Evolutionary conservation across 129 eudicot species (phyloP), one percentile per base, ranked within the genome.

Genomic region (Oenanthe sinensis): DNA sequence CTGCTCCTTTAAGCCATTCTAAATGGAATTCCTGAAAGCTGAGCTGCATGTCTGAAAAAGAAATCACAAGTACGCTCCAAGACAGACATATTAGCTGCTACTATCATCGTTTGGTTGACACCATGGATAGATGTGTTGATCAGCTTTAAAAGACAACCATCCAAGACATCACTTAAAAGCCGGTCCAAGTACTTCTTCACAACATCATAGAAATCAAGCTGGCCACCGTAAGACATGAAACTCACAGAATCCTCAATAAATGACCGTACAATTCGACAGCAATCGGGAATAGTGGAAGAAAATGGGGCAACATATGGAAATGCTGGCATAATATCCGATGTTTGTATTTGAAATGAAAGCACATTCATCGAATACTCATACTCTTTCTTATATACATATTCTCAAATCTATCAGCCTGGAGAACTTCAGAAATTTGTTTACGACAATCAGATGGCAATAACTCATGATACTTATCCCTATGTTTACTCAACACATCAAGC

Each of bases 281-380:
- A 95, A 84, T 95, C 98, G 24, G 98, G 98, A 39, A 95, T 97
- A 0, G 92, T 95, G 44, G 94, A 87, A 4, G 98, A 95, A 82
- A 95, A 95, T 20, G 98, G 98, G 5, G 98, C 97, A 62, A 95
- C 87, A 84, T 87, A 95, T n/a, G 98, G 97, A 82, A 95, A 95
- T 12, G 97, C 97, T 1, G 98, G 98, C 78, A 85, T 75, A 30
- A 90, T 90, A 77, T 91, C 94, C 4, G 97, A 95, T 4, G 92
- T 91, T 80, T 95, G 98, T 82, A 95, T 81, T 86, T 95, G 98
- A 70, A 95, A 91, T 5, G 98, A 91, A n/a, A 95, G 87, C 83
- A 95, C 98, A 73, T 95, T 91, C 98, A 95, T 95, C 6, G 97
- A 91, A 71, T 95, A 95, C 83, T 95, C 98, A n/a, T 95, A 95